Evolutionary conservation across 78 protist species (phyloP).

Genomic region (Cyanophora paradoxa): DNA sequence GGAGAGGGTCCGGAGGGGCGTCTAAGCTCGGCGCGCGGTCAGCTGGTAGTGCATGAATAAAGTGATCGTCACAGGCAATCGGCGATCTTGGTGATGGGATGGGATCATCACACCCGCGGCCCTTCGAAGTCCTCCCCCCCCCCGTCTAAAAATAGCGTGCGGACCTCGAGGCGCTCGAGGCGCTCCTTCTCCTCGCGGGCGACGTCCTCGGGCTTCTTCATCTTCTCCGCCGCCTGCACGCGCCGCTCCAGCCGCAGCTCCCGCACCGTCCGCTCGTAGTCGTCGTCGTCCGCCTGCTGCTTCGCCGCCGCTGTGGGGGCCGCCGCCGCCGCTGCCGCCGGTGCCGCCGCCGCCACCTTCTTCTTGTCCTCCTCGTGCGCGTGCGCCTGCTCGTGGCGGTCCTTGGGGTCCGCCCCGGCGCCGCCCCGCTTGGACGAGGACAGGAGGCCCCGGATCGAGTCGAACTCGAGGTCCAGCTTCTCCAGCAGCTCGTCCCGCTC

Average conservation of each 20-base stretch:
- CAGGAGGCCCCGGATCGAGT: neutral
- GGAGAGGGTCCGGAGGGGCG: no score
- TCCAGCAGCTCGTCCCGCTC: slow-evolving; percentile 26
- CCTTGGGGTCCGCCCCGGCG: neutral
- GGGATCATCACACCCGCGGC: no score
- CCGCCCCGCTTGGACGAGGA: neutral
- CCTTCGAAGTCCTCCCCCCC: neutral
- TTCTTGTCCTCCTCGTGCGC: neutral
- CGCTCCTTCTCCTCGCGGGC: slow-evolving; percentile 10
- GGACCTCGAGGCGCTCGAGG: slow-evolving; percentile 8
- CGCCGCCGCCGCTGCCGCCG: neutral
- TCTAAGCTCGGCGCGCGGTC: neutral
- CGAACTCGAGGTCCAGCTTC: slow-evolving; percentile 6
- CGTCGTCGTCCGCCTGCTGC: neutral
- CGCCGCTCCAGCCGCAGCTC: neutral
- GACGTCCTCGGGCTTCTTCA: slow-evolving; percentile 18
- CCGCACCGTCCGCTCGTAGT: neutral
- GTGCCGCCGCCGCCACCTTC: no score
- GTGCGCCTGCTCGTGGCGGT: neutral
- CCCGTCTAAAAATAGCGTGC: neutral
- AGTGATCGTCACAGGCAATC: neutral
- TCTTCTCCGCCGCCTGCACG: slow-evolving; percentile 13
- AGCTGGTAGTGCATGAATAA: neutral
- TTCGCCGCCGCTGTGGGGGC: neutral
- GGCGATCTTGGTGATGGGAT: no score